A percentile compares a stretch with the other conserved stretches of the same genome.
Conservation (phyloP, 2,329 filamentous ascomycete genomes). For the Metarhizium rileyi region DNA sequence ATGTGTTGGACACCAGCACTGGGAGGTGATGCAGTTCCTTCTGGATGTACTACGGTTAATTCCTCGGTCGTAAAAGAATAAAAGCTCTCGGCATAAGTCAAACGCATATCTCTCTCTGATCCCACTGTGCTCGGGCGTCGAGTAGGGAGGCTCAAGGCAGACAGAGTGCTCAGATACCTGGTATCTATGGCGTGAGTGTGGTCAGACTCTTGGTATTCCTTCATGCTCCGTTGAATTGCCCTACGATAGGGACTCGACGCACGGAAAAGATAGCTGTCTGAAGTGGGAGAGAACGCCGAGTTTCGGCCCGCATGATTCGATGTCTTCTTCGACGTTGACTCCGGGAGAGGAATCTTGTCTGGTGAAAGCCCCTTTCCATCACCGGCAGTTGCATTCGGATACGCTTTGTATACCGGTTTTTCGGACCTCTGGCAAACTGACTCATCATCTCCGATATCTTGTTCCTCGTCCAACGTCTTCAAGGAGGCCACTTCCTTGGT, state of each 20-base stretch:
- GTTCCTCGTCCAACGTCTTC: background rate
- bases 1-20: background rate
- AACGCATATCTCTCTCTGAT: slow-evolving; percentile 28
- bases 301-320: slow-evolving; percentile 30
- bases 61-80: slow-evolving; percentile 30
- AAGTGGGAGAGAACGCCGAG: slow-evolving; percentile 43
- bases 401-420: slow-evolving; percentile 5
- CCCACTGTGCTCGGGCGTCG: slow-evolving; percentile 29
- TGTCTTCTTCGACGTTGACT: slow-evolving; percentile 8
- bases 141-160: slow-evolving; percentile 28
- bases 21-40: background rate
- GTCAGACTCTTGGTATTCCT: slow-evolving; percentile 20
- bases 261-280: slow-evolving; percentile 40
- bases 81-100: slow-evolving; percentile 36
- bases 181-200: slow-evolving; percentile 18
- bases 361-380: slow-evolving; percentile 8
- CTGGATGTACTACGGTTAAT: slow-evolving; percentile 6
- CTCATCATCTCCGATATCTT: background rate
- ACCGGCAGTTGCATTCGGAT: slow-evolving; percentile 7
- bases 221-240: slow-evolving; percentile 38
- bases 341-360: background rate
- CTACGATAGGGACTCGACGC: slow-evolving; percentile 47
- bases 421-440: background rate
- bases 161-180: slow-evolving; percentile 31
- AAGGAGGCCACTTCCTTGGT: background rate